phyloP scores from a whole-genome alignment of 2,329 filamentous ascomycete genomes.

The Dendryphion nanum region DNA sequence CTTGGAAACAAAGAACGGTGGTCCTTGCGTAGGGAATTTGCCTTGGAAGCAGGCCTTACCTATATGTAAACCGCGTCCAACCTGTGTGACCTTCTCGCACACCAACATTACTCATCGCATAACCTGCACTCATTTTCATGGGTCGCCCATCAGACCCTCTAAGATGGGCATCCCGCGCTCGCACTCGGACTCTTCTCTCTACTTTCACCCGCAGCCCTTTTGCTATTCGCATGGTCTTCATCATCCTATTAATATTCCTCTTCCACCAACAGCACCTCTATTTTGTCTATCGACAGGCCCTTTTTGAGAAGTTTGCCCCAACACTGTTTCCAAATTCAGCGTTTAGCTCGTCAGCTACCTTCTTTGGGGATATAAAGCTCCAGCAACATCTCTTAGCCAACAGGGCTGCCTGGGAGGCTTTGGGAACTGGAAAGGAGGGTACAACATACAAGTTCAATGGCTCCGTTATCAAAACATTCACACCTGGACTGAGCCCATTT shows the following conservation, averaged over 20 bases:
- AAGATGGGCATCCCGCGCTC: no score
- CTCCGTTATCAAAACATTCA: constrained; percentile 27
- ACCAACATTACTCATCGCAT: no score
- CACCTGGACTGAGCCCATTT: constrained; percentile 20
- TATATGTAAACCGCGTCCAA: no score
- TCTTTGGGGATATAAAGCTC: neutral
- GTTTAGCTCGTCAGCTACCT: constrained; percentile 1
- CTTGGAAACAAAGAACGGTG: no score
- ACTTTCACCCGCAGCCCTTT: no score
- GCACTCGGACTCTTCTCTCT: no score
- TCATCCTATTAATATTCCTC: constrained; percentile 14
- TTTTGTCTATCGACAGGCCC: constrained; percentile 14
- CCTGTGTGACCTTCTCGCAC: no score
- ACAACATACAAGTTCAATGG: constrained; percentile 18
- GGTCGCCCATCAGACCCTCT: no score
- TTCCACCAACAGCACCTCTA: constrained; percentile 19
- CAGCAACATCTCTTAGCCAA: constrained; percentile 18
- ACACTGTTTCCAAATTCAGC: neutral
- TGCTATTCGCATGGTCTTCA: no score
- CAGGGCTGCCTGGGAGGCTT: constrained; percentile 14
- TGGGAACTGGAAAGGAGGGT: constrained; percentile 26
- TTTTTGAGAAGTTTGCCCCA: constrained; percentile 18
- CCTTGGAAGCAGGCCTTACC: no score
- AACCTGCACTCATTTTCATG: no score
- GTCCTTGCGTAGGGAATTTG: no score